A percentile compares a stretch with the other conserved stretches of the same genome.
These are phyloP conservation scores for Mallotus nudiflorus DNA, from an alignment of 345 rosid genomes.

Conservation along the genomic window DNA sequence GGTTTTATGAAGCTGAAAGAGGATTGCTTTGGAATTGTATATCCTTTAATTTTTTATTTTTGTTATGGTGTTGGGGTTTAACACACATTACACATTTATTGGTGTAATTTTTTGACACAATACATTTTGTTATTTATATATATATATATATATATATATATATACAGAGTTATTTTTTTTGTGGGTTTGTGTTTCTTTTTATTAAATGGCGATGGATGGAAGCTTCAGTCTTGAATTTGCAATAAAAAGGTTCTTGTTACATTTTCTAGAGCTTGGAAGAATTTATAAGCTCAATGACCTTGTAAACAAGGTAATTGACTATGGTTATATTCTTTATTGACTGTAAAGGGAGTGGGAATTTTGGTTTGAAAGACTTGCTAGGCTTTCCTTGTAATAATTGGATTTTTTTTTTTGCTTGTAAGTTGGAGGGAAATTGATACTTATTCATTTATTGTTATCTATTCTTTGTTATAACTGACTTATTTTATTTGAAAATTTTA, in stretches of 20 bases:
- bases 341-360: no score
- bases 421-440: not conserved
- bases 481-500: not conserved
- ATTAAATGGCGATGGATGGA: conserved; percentile 68
- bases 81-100: not conserved
- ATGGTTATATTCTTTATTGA: not conserved
- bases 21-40: not conserved
- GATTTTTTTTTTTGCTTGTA: not conserved
- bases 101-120: not conserved
- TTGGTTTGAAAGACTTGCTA: no score
- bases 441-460: not conserved
- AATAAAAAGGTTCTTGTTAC: conserved; percentile 55
- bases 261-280: conserved; percentile 53
- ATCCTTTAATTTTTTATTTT: not conserved
- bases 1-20: not conserved
- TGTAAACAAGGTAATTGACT: conserved; percentile 38
- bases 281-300: conserved; percentile 37
- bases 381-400: not conserved
- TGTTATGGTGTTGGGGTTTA: not conserved
- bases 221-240: conserved; percentile 62
- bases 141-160: not conserved
- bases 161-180: conserved; percentile 1
- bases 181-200: not conserved
- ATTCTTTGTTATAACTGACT: no score
- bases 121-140: not conserved